Evolutionary conservation across 257 asterid species (phyloP).

Genomic region (Capsicum pubescens): DNA sequence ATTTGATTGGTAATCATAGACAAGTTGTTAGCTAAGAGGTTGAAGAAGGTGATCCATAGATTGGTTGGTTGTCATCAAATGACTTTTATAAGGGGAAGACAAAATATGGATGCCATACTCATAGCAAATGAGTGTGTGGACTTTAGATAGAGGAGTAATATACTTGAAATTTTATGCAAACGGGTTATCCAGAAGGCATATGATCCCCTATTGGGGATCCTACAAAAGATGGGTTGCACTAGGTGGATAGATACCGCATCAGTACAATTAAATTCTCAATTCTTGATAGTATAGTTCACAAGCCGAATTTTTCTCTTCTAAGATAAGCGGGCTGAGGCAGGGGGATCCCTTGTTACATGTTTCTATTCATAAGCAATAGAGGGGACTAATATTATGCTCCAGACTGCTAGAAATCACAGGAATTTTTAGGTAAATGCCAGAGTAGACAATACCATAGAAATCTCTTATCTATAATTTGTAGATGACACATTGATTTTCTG

Average conservation of each 20-base stretch:
- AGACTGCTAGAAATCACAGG: neutral
- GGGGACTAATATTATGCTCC: neutral
- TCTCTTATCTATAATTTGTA: neutral
- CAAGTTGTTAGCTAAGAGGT: neutral
- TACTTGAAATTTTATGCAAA: neutral
- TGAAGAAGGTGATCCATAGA: neutral
- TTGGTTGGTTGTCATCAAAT: neutral
- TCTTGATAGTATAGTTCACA: neutral
- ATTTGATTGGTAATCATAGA: neutral
- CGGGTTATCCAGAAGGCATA: neutral
- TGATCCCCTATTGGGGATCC: conserved; percentile 1
- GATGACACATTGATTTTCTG: no score
- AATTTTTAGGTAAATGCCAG: neutral
- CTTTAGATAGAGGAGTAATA: neutral
- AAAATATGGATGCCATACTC: neutral
- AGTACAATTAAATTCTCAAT: neutral
- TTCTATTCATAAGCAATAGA: neutral
- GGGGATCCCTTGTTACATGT: neutral
- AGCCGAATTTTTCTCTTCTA: neutral
- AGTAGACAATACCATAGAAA: neutral
- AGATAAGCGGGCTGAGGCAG: neutral
- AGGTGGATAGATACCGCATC: neutral
- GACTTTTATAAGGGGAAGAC: neutral
- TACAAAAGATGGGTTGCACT: neutral
- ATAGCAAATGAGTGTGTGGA: neutral